phyloP scores from a whole-genome alignment of 1,139 yeast genomes.

The Debaryomyces psychrophilus region DNA sequence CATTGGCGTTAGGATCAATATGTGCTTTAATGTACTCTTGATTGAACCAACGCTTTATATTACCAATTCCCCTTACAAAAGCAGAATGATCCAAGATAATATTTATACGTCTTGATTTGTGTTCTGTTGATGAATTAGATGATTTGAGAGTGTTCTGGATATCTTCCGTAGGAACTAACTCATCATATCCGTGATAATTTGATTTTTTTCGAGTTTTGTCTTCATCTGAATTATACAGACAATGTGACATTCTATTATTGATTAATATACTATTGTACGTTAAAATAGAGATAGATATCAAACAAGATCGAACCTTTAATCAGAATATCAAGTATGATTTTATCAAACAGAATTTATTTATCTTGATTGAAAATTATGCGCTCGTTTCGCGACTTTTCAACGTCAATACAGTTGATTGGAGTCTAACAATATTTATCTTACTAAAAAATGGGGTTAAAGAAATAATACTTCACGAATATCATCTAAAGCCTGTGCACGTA shows the following conservation, averaged over 20 bases:
- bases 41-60: slow-evolving; percentile 59
- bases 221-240: slow-evolving; percentile 3
- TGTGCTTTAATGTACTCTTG: slow-evolving; percentile 36
- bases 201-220: slow-evolving; percentile 4
- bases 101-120: slow-evolving; percentile 23
- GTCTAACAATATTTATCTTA: not conserved
- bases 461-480: too few relatives aligned
- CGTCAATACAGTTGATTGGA: not conserved
- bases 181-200: slow-evolving; percentile 15
- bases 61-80: slow-evolving; percentile 60
- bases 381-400: slow-evolving; percentile 1
- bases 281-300: not conserved
- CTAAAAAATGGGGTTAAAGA: too few relatives aligned
- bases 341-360: not conserved
- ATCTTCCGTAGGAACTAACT: slow-evolving; percentile 13
- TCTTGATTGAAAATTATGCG: not conserved
- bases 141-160: slow-evolving; percentile 2
- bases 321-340: not conserved
- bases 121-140: slow-evolving; percentile 3
- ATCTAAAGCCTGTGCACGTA: too few relatives aligned
- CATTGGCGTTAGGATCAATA: slow-evolving; percentile 17
- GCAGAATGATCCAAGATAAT: slow-evolving; percentile 62
- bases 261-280: not conserved
- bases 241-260: slow-evolving; percentile 8
- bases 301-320: not conserved